Base-by-base conservation (phyloP, 495 filamentous ascomycete species). In the Penicillium crystallinum region DNA sequence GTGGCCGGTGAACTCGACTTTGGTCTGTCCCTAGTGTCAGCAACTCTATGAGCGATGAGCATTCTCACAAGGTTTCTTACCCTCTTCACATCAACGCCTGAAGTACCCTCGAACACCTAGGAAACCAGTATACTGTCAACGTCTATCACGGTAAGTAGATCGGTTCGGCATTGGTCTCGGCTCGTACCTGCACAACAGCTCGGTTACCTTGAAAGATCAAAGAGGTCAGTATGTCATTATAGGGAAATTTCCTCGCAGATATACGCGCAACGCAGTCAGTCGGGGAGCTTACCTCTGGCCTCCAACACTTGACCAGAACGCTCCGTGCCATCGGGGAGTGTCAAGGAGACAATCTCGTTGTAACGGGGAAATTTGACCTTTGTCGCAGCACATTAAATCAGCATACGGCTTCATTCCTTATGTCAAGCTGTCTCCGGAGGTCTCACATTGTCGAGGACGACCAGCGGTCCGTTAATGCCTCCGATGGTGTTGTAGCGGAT, bases 1-100 rank as follows among this genome's bases (percentile, higher is more conserved):
- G 75, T 96, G 82, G 31, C 95, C 93, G 44, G 87, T 93, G 70
- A 99, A 96, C 65, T 97, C 90, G 70, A 99, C 93, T 78, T 87
- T 91, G 12, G 92, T 95, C 88, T 91, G 56, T 49, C 9, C 5
- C 3, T 10, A 19, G 4, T 47, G 54, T 75, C 46, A 76, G 65
- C 49, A 40, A 29, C 34, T 14, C 15, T 29, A 27, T 31, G 11
- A 4, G 39, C n/a, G 8, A 6, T 14, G 31, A 34, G 12, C 3
- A 33, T 7, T 12, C n/a, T 27, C 21, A 11, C 29, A 4, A 15
- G 18, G 25, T 36, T 12, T 38, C 4, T 70, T 77, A 91, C 89
- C 85, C 91, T 97, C 80, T 97, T 97, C 55, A 97, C 95, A 79
- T 99, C 95, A 63, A 97, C 89, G 64, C 95, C 95, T 5, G 91